phyloP scores from a whole-genome alignment of 805 yeast species.

The Danielia oregonensis region DNA sequence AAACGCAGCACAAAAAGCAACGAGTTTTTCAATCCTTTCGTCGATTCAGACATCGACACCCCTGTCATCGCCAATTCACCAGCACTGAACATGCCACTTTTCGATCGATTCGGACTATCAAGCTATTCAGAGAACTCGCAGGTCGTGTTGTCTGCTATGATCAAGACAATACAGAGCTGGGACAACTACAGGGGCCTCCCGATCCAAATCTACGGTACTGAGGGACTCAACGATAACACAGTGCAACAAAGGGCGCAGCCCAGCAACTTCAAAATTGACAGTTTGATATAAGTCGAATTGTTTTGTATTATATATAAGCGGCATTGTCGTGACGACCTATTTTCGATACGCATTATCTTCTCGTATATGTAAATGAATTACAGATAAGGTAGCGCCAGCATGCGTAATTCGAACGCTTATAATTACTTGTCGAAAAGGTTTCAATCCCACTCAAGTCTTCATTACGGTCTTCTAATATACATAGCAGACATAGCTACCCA shows the following conservation, averaged over 20 bases:
- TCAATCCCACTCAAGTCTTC: too few species aligned
- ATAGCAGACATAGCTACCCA: too few species aligned
- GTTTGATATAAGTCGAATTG: neutral
- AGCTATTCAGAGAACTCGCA: slow-evolving; percentile 11
- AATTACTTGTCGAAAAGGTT: too few species aligned
- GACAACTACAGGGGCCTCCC: slow-evolving; percentile 20
- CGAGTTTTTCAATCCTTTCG: slow-evolving; percentile 13
- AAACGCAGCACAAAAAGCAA: slow-evolving; percentile 2
- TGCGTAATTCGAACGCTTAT: too few species aligned
- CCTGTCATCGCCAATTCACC: neutral
- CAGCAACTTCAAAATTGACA: neutral
- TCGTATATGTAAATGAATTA: too few species aligned
- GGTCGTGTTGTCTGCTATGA: slow-evolving; percentile 16
- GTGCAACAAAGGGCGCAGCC: neutral
- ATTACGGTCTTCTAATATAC: too few species aligned
- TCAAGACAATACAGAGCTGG: slow-evolving; percentile 27
- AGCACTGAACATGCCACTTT: neutral
- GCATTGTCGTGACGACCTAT: too few species aligned
- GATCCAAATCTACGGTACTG: slow-evolving; percentile 16
- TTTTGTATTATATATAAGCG: neutral
- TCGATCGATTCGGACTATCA: slow-evolving; percentile 9
- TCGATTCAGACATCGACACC: slow-evolving; percentile 3
- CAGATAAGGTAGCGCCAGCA: too few species aligned
- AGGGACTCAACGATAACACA: neutral
- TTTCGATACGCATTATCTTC: too few species aligned